Evolutionary conservation across 1,284 basidiomycete genomes (phyloP), one percentile per base, ranked within the genome.

Genomic region (Ganoderma multipileum): DNA sequence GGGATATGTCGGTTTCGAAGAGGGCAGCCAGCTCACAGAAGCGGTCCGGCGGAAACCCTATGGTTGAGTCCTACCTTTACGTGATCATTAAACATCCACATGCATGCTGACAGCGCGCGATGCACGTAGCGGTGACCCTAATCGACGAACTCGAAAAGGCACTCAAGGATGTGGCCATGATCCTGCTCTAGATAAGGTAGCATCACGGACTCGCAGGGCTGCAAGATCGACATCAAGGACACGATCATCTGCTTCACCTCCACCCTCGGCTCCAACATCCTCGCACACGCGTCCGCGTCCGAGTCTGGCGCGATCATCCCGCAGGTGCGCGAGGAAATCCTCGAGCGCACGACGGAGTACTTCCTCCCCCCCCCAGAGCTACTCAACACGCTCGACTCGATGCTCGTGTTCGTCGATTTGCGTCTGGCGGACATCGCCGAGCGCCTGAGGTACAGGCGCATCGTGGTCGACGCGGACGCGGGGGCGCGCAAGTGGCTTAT

Each of bases 341-440:
- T 97, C 28, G 86, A 88, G 67, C 86, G 92, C 39, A 94, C 95
- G 0, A 83, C 88, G 5, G 88, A 89, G 69, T 90, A 91, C 80
- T 97, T 97, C 86, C 91, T 95, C 20, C 96, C 0, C 96, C n/a
- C n/a, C n/a, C n/a, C n/a, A n/a, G 95, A 98, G 80, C 86, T 98
- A 1, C 85, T 96, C 67, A 97, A 97, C 79, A 91, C 95, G 14
- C 86, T 97, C 64, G 95, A 97, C 79, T 91, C 94, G 14, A 92
- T 93, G 78, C 83, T 93, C 33, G 92, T 97, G 18, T 97, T 98
- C 42, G 95, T 97, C 39, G 83, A 84, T 18, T 83, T 97, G 2
- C 89, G 95, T 14, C 83, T 97, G 8, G 80, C 82, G 8, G 95
- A 97, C 70, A 88, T 97, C 0, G 86, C 89, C n/a, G 81, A 83